A percentile compares a stretch with the other conserved stretches of the same genome.
These are phyloP conservation scores for Coffea humblotiana DNA, from an alignment of 305 asterid species.

Conservation along the genomic window DNA sequence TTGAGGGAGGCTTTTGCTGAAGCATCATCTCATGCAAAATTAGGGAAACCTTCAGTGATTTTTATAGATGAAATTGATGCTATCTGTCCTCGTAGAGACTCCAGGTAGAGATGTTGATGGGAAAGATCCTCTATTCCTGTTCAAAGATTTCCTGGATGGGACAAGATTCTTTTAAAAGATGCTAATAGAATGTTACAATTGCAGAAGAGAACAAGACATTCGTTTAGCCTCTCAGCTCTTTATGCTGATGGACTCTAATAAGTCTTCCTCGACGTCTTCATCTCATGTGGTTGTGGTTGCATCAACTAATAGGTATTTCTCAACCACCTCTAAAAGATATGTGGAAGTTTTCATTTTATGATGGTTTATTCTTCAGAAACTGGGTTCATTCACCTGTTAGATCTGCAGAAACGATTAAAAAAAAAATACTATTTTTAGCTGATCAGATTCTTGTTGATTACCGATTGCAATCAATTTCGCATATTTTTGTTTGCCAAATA, in stretches of 20 bases:
- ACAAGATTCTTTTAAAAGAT: neutral
- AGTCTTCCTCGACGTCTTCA: conserved; percentile 39
- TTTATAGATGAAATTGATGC: conserved; percentile 96
- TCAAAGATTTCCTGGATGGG: neutral
- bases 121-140: neutral
- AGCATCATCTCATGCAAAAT: conserved; percentile 65
- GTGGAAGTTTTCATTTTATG: neutral
- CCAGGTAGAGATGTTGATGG: conserved; percentile 48
- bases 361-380: neutral
- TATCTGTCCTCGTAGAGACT: conserved; percentile 88
- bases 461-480: neutral
- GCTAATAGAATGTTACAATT: conserved; percentile 21
- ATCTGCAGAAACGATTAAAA: neutral
- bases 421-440: neutral
- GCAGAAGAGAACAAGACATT: conserved; percentile 82
- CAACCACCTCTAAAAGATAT: neutral
- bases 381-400: neutral
- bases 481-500: neutral
- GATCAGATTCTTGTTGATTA: neutral
- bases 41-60: conserved; percentile 82
- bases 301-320: conserved; percentile 79
- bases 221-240: conserved; percentile 85
- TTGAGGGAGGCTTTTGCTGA: conserved; percentile 84
- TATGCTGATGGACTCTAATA: conserved; percentile 81
- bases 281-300: conserved; percentile 86